A percentile compares a stretch with the other conserved stretches of the same genome.
Evolutionary conservation across 2,329 filamentous ascomycete genomes (phyloP).

Genomic region (Didymella glomerata): DNA sequence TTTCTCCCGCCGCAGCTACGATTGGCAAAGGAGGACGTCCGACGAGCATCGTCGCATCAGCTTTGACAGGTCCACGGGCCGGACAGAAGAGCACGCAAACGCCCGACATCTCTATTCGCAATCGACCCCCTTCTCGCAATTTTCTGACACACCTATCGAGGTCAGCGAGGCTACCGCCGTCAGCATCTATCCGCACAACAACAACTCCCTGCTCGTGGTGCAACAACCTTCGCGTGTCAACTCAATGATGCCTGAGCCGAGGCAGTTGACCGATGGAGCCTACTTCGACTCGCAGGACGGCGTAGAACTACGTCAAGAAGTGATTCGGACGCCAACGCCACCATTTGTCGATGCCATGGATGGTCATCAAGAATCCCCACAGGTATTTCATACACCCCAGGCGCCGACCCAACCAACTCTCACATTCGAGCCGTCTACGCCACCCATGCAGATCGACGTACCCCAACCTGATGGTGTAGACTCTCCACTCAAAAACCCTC

Average conservation of each 20-base stretch:
- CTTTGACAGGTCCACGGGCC: conserved; percentile 49
- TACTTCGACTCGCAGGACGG: conserved; percentile 30
- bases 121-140: conserved; percentile 59
- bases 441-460: conserved; percentile 43
- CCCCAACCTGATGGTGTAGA: conserved; percentile 53
- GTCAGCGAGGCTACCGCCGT: conserved; percentile 69
- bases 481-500: conserved; percentile 67
- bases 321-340: conserved; percentile 35
- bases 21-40: conserved; percentile 41
- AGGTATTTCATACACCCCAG: conserved; percentile 20
- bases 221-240: conserved; percentile 56
- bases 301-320: conserved; percentile 27
- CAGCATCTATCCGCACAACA: conserved; percentile 69
- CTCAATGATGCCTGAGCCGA: conserved; percentile 32
- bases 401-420: conserved; percentile 32
- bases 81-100: conserved; percentile 51
- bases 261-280: conserved; percentile 26
- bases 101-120: conserved; percentile 59
- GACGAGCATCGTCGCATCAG: conserved; percentile 48
- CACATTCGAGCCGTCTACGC: conserved; percentile 48
- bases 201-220: conserved; percentile 70
- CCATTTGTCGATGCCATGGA: conserved; percentile 40
- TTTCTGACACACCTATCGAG: conserved; percentile 63
- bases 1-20: conserved; percentile 42
- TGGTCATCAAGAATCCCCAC: conserved; percentile 13